These are phyloP conservation scores for Cichorium intybus DNA, from an alignment of 140 eudicot species.

Conservation along the genomic window DNA sequence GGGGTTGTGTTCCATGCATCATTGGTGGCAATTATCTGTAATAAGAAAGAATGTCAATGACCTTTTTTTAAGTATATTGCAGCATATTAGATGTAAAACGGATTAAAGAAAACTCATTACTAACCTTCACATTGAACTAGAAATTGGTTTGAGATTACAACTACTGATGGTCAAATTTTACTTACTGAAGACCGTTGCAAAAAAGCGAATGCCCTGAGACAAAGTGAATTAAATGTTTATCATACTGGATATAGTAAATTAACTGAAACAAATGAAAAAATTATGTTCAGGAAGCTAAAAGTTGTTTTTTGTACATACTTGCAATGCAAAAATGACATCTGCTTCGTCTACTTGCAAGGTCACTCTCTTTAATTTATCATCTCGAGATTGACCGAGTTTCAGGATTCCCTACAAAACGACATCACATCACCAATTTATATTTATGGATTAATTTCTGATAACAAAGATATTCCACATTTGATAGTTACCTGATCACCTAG, in stretches of 20 bases:
- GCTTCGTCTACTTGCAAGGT: slow-evolving; percentile 79
- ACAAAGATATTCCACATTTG: no score
- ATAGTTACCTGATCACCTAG: slow-evolving; percentile 95
- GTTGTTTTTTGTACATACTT: slow-evolving; percentile 40
- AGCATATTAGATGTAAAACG: background rate
- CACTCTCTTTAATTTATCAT: slow-evolving; percentile 77
- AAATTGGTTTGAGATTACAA: background rate
- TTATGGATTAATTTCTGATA: no score
- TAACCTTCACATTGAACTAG: no score
- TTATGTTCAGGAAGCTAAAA: background rate
- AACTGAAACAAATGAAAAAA: no score
- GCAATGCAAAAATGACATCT: slow-evolving; percentile 86
- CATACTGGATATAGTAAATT: background rate
- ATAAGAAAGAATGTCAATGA: background rate
- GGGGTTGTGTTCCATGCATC: slow-evolving; percentile 18
- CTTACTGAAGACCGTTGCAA: slow-evolving; percentile 71
- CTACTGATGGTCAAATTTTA: background rate
- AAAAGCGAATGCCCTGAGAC: slow-evolving; percentile 79
- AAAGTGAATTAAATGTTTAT: background rate
- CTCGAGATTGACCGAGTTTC: slow-evolving; percentile 78
- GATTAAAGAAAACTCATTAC: no score
- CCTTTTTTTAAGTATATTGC: background rate
- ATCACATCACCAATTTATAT: no score
- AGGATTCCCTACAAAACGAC: slow-evolving; percentile 68
- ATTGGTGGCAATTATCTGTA: slow-evolving; percentile 10